Evolutionary conservation across 805 yeast species (phyloP).

Genomic region (Allodekkera sacchari): DNA sequence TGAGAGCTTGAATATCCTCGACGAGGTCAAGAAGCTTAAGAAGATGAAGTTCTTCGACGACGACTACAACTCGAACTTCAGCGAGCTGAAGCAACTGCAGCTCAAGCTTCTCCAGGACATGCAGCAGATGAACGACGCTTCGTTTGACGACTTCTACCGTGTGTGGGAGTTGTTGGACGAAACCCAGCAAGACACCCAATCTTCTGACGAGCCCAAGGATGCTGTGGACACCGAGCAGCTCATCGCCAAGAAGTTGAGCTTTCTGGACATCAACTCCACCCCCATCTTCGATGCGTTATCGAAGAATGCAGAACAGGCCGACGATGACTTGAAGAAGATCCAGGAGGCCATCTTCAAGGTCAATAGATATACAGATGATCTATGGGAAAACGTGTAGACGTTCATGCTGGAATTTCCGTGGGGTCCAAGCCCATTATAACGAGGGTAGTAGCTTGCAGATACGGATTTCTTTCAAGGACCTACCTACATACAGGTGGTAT

Average conservation of each 20-base stretch:
- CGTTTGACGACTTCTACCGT: slow-evolving; percentile 22
- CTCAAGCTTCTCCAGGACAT: slow-evolving; percentile 34
- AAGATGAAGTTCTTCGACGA: slow-evolving; percentile 44
- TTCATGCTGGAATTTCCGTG: too few species aligned
- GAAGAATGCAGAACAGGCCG: slow-evolving; percentile 41
- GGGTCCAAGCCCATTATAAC: too few species aligned
- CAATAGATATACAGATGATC: slow-evolving; percentile 34
- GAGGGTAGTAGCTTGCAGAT: slow-evolving; percentile 1
- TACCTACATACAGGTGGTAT: too few species aligned
- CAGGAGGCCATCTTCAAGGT: slow-evolving; percentile 40
- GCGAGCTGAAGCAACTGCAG: slow-evolving; percentile 51
- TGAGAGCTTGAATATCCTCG: slow-evolving; percentile 81
- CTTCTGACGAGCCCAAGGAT: background rate
- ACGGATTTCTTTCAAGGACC: too few species aligned
- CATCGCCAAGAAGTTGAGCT: background rate
- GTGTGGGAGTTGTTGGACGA: slow-evolving; percentile 18
- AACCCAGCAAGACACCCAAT: slow-evolving; percentile 4
- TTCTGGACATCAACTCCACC: background rate
- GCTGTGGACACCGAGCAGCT: too few species aligned
- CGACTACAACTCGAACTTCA: slow-evolving; percentile 42
- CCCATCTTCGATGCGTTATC: too few species aligned
- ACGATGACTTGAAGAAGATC: slow-evolving; percentile 40
- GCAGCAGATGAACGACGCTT: slow-evolving; percentile 23
- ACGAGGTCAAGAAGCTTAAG: slow-evolving; percentile 60
- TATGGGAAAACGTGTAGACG: slow-evolving; percentile 31